phyloP scores from a whole-genome alignment of 306 rosid species.

The cucumber (Cucumis sativus) region Cucumber_9930_V3 NC_026657.2:27131001-27131500 shows the following conservation, averaged over 20 bases:
- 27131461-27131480: not conserved
- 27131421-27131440: not conserved
- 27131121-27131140: too few relatives aligned
- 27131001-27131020: constrained; percentile 63
- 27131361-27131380: constrained; percentile 16
- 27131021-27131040: constrained; percentile 34
- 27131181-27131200: not conserved
- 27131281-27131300: not conserved
- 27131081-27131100: not conserved
- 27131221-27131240: constrained; percentile 34
- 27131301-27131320: not conserved
- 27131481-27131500: too few relatives aligned
- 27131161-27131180: not conserved
- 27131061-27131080: constrained; percentile 28
- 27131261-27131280: constrained; percentile 35
- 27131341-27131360: not conserved
- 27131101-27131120: not conserved
- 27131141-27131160: not conserved
- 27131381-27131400: constrained; percentile 70
- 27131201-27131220: constrained; percentile 29
- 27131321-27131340: not conserved
- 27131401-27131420: constrained; percentile 53
- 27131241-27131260: constrained; percentile 41
- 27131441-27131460: not conserved
- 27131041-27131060: constrained; percentile 47